phyloP scores from a whole-genome alignment of 208 protist species.

The Trypanosoma brucei region DNA sequence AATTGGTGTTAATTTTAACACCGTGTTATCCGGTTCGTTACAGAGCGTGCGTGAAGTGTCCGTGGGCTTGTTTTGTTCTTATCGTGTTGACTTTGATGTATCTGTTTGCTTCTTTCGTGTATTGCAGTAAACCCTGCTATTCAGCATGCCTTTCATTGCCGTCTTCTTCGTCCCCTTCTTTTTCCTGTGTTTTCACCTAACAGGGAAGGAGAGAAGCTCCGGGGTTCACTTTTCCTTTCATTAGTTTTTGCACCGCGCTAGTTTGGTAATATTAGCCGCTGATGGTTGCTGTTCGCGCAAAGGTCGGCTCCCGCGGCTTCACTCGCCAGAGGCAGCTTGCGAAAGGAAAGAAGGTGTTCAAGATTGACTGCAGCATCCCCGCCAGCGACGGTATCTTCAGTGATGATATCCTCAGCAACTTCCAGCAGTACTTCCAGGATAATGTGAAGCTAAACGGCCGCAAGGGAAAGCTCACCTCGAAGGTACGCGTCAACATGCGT shows the following conservation, averaged over 20 bases:
- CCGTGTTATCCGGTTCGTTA: no score
- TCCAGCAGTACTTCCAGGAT: slow-evolving; percentile 96
- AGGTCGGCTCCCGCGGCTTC: slow-evolving; percentile 84
- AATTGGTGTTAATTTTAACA: no score
- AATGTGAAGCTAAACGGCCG: slow-evolving; percentile 98
- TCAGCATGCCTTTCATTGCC: no score
- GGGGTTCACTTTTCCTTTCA: no score
- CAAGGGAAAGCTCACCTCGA: slow-evolving; percentile 94
- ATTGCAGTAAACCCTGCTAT: no score
- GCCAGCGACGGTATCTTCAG: slow-evolving; percentile 64
- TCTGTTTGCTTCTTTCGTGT: no score
- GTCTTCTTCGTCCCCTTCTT: no score
- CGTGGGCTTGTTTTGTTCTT: no score
- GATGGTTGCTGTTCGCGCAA: slow-evolving; percentile 91
- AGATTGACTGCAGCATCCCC: slow-evolving; percentile 57
- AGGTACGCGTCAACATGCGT: slow-evolving; percentile 85
- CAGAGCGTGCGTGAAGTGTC: no score
- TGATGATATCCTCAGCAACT: slow-evolving; percentile 81
- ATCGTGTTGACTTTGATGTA: no score
- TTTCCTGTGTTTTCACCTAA: no score
- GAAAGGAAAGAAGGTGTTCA: slow-evolving; percentile 90
- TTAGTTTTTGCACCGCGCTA: neutral
- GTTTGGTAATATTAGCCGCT: neutral
- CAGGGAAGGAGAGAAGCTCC: no score
- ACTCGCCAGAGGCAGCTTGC: slow-evolving; percentile 78